Conservation (phyloP, 495 filamentous ascomycete genomes). For the Aspergillus campestris region DNA sequence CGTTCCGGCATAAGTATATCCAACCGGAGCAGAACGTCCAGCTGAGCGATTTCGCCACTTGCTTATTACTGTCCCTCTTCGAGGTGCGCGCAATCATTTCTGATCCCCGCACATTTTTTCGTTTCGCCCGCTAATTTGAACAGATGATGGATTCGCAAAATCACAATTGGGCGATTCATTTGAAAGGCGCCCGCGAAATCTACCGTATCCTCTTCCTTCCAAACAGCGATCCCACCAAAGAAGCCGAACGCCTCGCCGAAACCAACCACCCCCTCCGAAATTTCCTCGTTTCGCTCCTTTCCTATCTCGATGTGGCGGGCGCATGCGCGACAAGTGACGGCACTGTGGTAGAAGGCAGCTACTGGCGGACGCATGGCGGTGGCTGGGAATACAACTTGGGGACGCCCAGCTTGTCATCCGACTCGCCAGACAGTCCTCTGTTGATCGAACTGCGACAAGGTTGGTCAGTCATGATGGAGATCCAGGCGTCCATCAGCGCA, state of each 20-base stretch:
- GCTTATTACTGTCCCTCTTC: constrained; percentile 31
- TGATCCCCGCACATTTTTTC: not conserved
- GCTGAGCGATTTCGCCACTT: constrained; percentile 33
- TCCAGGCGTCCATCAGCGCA: constrained; percentile 28
- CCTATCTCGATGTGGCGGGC: constrained; percentile 34
- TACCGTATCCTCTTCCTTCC: constrained; percentile 31
- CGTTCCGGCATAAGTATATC: constrained; percentile 24
- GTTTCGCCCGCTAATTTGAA: constrained; percentile 1
- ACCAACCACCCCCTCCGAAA: constrained; percentile 30
- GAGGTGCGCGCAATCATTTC: constrained; percentile 18
- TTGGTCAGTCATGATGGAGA: constrained; percentile 36
- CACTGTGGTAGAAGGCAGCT: constrained; percentile 31
- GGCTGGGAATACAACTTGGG: constrained; percentile 37
- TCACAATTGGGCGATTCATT: constrained; percentile 33
- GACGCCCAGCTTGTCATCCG: constrained; percentile 22
- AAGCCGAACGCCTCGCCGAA: constrained; percentile 26
- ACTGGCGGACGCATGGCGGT: constrained; percentile 32
- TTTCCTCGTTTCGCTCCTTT: constrained; percentile 33
- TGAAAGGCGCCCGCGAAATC: constrained; percentile 35
- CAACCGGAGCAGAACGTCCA: constrained; percentile 19
- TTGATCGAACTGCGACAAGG: constrained; percentile 26
- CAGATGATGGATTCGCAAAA: constrained; percentile 42
- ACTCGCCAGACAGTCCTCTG: constrained; percentile 15
- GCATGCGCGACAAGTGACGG: constrained; percentile 33
- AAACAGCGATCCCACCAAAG: constrained; percentile 17